Evolutionary conservation across 2,329 filamentous ascomycete species (phyloP), one percentile per base, ranked within the genome.

Genomic region (Fusarium agapanthi): DNA sequence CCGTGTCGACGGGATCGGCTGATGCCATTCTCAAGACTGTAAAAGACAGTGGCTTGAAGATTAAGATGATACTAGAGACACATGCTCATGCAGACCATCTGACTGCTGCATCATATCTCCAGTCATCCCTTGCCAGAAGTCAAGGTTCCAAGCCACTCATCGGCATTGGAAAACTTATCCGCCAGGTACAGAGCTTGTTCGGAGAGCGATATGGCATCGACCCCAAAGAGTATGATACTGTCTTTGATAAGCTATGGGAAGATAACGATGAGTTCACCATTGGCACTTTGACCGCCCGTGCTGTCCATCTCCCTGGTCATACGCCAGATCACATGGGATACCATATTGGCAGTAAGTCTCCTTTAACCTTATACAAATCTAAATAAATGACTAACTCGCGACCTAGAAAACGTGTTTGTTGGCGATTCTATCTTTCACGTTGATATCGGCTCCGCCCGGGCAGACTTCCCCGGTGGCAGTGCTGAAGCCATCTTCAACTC

Each of bases 311-410:
- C 0, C 88, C 89, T 0, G 89, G 89, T 0, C 88, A 91, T 70
- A 90, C 88, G 0, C 88, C 88, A 0, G 89, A 91, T 69, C 88
- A 91, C 61, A 74, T 89, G 20, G 89, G 88, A 1, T 92, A 91
- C 67, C 78, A 80, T 38, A 85, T 91, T 56, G 88, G 86, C 77
- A 78, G 83, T 83, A 69, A 67, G 66, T 35, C 5, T 1, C 8
- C 15, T 40, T n/a, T 12, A 10, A 10, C 8, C 1, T 7, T 22
- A n/a, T 4, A 14, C 1, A 2, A 7, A 18, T 32, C 7, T 3
- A 3, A 2, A 12, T 0, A 0, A 6, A 1, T 5, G 14, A 18
- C 47, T 47, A 1, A 48, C 24, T 12, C 1, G 5, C 1, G 4
- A 2, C 12, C 6, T 16, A 83, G 81, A 78, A 37, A 84, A 85